Conservation (phyloP, 192 early-diverging fungal genomes). For the Phlyctochytrium bullatum region DNA sequence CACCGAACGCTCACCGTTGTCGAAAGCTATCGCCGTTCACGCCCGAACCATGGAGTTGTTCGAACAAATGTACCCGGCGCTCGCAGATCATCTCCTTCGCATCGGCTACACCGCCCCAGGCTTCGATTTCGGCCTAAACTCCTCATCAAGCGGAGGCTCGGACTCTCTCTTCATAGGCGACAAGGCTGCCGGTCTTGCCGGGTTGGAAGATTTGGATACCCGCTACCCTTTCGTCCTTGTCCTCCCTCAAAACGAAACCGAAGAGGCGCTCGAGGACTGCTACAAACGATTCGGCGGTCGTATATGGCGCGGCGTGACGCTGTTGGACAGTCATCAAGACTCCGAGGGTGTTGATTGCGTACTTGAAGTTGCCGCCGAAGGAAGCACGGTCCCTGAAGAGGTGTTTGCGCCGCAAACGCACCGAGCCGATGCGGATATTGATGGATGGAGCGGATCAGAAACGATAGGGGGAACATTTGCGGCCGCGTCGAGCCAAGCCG, state of each 20-base stretch:
- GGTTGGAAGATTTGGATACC: constrained; percentile 1
- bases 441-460: too few species aligned
- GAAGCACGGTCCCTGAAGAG: neutral
- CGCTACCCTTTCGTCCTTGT: neutral
- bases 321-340: neutral
- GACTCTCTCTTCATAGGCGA: neutral
- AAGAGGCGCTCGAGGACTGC: neutral
- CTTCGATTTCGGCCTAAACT: neutral
- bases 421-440: too few species aligned
- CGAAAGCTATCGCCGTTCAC: constrained; percentile 18
- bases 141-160: neutral
- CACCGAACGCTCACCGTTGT: neutral
- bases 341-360: neutral
- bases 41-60: constrained; percentile 17
- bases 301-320: neutral
- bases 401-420: too few species aligned
- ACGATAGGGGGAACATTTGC: too few species aligned
- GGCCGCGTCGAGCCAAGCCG: too few species aligned
- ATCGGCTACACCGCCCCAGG: neutral
- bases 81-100: neutral
- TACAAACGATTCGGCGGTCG: neutral
- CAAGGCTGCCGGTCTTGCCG: neutral
- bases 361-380: neutral
- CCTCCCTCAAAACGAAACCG: neutral
- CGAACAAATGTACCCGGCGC: neutral